Base-by-base conservation (phyloP, 108 stramenopile genomes). In the Discostella pseudostelligera region DNA sequence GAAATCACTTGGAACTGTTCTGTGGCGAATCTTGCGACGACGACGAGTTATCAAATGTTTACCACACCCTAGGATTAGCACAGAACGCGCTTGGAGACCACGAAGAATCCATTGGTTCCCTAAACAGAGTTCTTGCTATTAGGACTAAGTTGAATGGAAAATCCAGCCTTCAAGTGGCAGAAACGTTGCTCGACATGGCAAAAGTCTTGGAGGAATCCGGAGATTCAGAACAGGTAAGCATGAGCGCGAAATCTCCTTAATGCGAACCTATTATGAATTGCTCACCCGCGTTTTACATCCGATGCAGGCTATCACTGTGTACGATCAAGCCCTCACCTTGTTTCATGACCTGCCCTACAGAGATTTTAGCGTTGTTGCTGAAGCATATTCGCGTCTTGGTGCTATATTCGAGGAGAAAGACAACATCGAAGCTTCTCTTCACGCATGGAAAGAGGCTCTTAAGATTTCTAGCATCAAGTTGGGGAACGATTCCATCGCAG, bases 391-490 rank as follows among this genome's bases (percentile, higher is more conserved):
- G 10, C 56, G 69, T 22, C 25, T 80, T 29, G 79, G 69, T 29
- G 53, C 47, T 16, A 39, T 80, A 39, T 68, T 75, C 16, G 68
- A 32, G 8, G 67, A 70, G 39, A 69, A 75, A 26, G 71, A 62
- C 14, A 84, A 87, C 32, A 76, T 75, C 28, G 78, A 81, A 45
- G 42, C 69, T 19, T 76, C 85, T 9, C 74, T 89, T 10, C 61
- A 83, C 19, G 71, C 83, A 12, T 72, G 82, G 50, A 84, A 89
- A 73, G 72, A 76, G 24, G 84, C 81, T 20, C 78, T 89, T 13
- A 82, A 82, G 54, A 72, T 86, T 32, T 82, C 78, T 36, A 82
- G 84, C 13, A 60, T 70, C 8, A 50, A 57, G 17, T 76, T 48
- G 59, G 88, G 84, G 8, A 83, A 79, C 45, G 81, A 82, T 17